Percentiles rank a stretch among this genome's conserved stretches.
These are phyloP conservation scores for Entomortierella parvispora DNA, from an alignment of 192 early-diverging fungal species.

Conservation along the genomic window DNA sequence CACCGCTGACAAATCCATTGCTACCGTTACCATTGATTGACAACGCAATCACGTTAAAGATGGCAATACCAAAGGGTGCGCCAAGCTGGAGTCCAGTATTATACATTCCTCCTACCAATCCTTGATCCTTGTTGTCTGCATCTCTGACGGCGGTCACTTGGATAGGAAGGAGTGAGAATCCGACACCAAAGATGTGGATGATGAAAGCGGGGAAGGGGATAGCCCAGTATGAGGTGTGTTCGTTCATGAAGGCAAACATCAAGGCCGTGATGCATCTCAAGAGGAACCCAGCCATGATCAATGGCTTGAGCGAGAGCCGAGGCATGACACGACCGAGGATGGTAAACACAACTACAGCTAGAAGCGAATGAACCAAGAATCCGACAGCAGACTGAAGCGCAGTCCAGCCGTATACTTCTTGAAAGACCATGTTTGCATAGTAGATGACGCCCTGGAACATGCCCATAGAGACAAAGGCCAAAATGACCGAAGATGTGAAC, in stretches of 20 bases:
- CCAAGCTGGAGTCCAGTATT: conserved; percentile 49
- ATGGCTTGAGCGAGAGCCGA: conserved; percentile 12
- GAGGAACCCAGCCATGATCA: conserved; percentile 28
- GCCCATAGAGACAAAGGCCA: conserved; percentile 48
- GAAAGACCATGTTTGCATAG: conserved; percentile 55
- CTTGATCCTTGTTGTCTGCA: conserved; percentile 41
- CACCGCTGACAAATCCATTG: conserved; percentile 1
- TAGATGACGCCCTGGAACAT: conserved; percentile 55
- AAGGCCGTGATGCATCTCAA: conserved; percentile 15
- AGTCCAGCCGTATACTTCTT: conserved; percentile 51
- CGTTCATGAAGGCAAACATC: conserved; percentile 25
- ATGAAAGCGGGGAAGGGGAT: conserved; percentile 45
- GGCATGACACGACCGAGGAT: conserved; percentile 47
- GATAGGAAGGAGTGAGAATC: conserved; percentile 25
- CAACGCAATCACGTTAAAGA: conserved; percentile 41
- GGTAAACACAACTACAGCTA: conserved; percentile 35
- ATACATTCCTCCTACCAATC: conserved; percentile 42
- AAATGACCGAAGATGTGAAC: conserved; percentile 52
- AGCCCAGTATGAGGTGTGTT: conserved; percentile 28
- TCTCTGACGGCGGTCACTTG: conserved; percentile 37
- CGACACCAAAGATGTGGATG: conserved; percentile 29
- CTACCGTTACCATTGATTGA: conserved; percentile 19
- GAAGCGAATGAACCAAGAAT: conserved; percentile 50
- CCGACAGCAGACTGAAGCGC: conserved; percentile 54
- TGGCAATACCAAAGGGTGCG: conserved; percentile 43